Evolutionary conservation across 306 rosid genomes (phyloP).

Genomic region (Delonix regia): DNA sequence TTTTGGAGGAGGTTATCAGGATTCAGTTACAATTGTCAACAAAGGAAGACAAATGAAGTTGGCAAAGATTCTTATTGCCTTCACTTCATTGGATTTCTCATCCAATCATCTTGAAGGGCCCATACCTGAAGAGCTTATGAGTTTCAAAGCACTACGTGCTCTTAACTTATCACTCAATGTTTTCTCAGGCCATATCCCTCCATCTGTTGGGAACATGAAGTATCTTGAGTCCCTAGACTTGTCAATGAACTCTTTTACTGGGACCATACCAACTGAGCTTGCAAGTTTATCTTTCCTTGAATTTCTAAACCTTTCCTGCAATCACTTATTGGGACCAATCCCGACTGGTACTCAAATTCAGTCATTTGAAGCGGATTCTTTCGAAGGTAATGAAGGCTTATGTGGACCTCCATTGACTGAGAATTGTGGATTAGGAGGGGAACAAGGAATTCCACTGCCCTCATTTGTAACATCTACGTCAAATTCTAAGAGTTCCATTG

Average conservation of each 20-base stretch:
- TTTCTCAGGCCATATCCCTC: conserved; percentile 7
- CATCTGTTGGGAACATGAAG: neutral
- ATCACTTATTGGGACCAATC: neutral
- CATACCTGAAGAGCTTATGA: conserved; percentile 6
- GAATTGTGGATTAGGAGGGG: neutral
- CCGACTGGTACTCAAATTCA: conserved; percentile 1
- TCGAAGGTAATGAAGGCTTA: conserved; percentile 24
- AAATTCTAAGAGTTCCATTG: neutral
- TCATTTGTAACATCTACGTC: neutral
- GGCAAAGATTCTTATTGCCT: conserved; percentile 3
- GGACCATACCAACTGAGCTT: neutral
- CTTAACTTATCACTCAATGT: neutral
- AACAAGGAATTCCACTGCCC: neutral
- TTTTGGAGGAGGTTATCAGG: conserved; percentile 4
- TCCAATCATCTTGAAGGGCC: conserved; percentile 2
- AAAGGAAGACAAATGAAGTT: neutral
- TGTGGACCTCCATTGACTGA: conserved; percentile 35
- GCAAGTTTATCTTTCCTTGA: neutral
- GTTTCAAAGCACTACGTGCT: neutral
- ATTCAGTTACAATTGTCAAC: neutral
- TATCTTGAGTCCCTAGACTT: neutral
- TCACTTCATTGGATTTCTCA: conserved; percentile 25
- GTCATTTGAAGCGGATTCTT: neutral
- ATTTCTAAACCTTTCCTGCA: neutral
- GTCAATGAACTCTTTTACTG: neutral